These are phyloP conservation scores for Monilinia fructicola DNA, from an alignment of 2,329 filamentous ascomycete genomes.

Conservation along the genomic window DNA sequence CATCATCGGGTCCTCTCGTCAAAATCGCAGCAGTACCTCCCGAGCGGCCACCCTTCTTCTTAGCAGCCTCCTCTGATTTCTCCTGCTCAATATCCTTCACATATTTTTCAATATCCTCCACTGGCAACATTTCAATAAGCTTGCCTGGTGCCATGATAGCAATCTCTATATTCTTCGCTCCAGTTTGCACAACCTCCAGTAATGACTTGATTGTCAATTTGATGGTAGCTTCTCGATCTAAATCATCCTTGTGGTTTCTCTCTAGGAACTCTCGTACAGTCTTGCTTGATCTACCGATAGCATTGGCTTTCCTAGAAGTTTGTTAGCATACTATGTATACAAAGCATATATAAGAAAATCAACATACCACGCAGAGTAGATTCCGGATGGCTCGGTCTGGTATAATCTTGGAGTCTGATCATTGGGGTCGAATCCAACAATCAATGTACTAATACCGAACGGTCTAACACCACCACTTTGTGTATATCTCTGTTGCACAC, in stretches of 20 bases:
- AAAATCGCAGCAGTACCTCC: constrained; percentile 73
- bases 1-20: constrained; percentile 56
- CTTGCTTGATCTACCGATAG: constrained; percentile 97
- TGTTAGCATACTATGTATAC: constrained; percentile 29
- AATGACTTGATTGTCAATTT: constrained; percentile 97
- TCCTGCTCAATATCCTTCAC: constrained; percentile 99
- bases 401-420: constrained; percentile 88
- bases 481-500: constrained; percentile 97
- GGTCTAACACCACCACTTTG: constrained; percentile 97
- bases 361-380: constrained; percentile 94
- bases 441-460: constrained; percentile 97
- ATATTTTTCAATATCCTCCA: constrained; percentile 94
- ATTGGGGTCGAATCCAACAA: constrained; percentile 96
- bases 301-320: constrained; percentile 86
- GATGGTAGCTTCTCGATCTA: constrained; percentile 95
- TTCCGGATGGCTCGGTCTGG: constrained; percentile 98
- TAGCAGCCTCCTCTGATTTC: constrained; percentile 97
- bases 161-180: constrained; percentile 99
- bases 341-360: constrained; percentile 34
- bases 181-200: constrained; percentile 95
- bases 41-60: constrained; percentile 84
- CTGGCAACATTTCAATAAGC: constrained; percentile 85
- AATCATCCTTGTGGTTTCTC: constrained; percentile 96
- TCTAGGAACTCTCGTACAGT: constrained; percentile 98
- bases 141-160: constrained; percentile 96